Percentiles rank a stretch among this genome's conserved stretches.
Evolutionary conservation across 2,329 filamentous ascomycete species (phyloP).

Genomic region (Trichoderma lentiforme): DNA sequence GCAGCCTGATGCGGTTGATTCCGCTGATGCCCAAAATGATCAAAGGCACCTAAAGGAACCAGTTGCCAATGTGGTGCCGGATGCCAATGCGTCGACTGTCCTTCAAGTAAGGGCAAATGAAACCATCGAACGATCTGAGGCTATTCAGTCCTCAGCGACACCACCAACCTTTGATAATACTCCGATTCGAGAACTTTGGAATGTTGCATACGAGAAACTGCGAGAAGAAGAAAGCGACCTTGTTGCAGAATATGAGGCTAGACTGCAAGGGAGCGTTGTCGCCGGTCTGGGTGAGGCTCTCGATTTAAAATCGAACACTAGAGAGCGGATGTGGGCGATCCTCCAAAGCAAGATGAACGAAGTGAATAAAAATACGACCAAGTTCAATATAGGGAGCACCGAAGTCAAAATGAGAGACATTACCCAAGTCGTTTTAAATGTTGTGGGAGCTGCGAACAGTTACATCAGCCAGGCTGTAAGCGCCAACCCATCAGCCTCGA

Average conservation of each 20-base stretch:
- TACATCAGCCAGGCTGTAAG: not conserved
- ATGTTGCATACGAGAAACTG: not conserved
- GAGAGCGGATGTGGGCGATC: not conserved
- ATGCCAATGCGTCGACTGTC: not conserved
- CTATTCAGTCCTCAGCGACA: not conserved
- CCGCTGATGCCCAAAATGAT: not conserved
- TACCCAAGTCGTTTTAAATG: not conserved
- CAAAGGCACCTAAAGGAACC: not conserved
- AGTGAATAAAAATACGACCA: not conserved
- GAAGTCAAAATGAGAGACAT: not conserved
- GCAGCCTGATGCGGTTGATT: not conserved
- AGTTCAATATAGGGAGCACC: not conserved
- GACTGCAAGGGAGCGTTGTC: not conserved
- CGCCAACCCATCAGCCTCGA: not conserved
- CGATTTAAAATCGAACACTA: not conserved
- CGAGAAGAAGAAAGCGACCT: not conserved
- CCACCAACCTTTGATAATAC: not conserved
- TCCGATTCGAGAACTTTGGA: not conserved
- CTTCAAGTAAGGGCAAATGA: not conserved
- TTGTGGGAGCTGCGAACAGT: not conserved
- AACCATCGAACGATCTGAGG: not conserved
- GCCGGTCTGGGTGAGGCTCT: not conserved
- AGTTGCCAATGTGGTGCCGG: not conserved
- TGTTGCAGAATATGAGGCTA: not conserved
- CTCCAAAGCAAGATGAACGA: not conserved